Conservation (phyloP, 805 yeast species). For the Blastobotrys parvus region DNA sequence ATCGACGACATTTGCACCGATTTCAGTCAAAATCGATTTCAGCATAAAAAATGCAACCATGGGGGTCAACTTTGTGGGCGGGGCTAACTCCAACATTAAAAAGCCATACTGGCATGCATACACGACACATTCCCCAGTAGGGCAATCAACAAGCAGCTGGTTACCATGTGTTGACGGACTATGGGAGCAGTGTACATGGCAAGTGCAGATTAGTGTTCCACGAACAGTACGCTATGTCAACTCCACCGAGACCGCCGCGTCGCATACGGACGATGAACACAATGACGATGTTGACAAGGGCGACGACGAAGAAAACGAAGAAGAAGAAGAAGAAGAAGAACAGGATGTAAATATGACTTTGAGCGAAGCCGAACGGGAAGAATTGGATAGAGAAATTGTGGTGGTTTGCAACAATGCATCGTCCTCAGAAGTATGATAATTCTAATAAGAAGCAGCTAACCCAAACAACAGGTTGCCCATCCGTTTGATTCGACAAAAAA, state of each 20-base stretch:
- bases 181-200: conserved; percentile 90
- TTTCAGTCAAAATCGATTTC: conserved; percentile 63
- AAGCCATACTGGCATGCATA: conserved; percentile 69
- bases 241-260: neutral
- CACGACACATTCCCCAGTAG: conserved; percentile 70
- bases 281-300: conserved; percentile 6
- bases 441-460: neutral
- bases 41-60: conserved; percentile 54
- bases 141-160: conserved; percentile 90
- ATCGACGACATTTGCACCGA: conserved; percentile 52
- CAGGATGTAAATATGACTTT: conserved; percentile 4
- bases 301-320: conserved; percentile 10
- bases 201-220: conserved; percentile 77
- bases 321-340: conserved; percentile 25
- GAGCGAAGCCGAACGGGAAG: conserved; percentile 17
- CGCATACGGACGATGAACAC: neutral
- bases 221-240: conserved; percentile 62
- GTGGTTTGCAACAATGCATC: conserved; percentile 38
- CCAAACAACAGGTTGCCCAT: conserved; percentile 57
- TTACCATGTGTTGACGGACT: conserved; percentile 89
- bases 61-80: conserved; percentile 72
- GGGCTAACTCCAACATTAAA: conserved; percentile 36
- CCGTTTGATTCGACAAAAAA: conserved; percentile 69
- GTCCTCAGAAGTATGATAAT: conserved; percentile 49
- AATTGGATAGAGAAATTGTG: conserved; percentile 26